These are phyloP conservation scores for Exophiala sideris DNA, from an alignment of 2,329 filamentous ascomycete genomes.

Conservation along the genomic window DNA sequence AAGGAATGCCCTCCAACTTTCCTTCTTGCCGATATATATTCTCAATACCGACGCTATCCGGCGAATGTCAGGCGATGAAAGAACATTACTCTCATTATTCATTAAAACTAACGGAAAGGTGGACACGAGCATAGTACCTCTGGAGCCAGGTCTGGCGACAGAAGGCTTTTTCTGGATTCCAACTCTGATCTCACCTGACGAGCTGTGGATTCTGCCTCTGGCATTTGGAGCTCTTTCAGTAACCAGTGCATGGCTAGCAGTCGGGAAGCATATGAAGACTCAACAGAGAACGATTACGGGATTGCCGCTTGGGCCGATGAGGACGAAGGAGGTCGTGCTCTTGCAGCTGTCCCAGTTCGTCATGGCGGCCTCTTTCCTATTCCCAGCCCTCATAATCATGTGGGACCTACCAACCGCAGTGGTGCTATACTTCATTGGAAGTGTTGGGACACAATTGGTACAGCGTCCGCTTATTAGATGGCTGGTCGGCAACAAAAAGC, in stretches of 20 bases:
- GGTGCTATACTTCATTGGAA: conserved; percentile 20
- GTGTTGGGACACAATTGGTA: conserved; percentile 13
- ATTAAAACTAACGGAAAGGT: conserved; percentile 12
- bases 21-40: conserved; percentile 22
- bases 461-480: conserved; percentile 13
- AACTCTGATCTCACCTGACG: conserved; percentile 41
- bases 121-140: conserved; percentile 28
- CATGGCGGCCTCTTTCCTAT: conserved; percentile 5
- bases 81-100: conserved; percentile 13
- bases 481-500: conserved; percentile 8
- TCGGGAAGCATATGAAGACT: conserved; percentile 5
- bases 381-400: conserved; percentile 14
- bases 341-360: conserved; percentile 11
- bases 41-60: conserved; percentile 19
- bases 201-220: conserved; percentile 16
- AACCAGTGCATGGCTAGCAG: conserved; percentile 10
- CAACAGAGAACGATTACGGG: neutral
- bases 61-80: conserved; percentile 18
- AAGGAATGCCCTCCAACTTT: conserved; percentile 8
- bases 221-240: conserved; percentile 14
- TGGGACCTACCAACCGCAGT: conserved; percentile 15
- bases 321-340: neutral
- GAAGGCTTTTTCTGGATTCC: conserved; percentile 63
- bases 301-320: neutral
- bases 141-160: conserved; percentile 50